These are phyloP conservation scores for Coprinopsis cinerea DNA, from an alignment of 768 basidiomycete species.

Conservation along the genomic window DNA sequence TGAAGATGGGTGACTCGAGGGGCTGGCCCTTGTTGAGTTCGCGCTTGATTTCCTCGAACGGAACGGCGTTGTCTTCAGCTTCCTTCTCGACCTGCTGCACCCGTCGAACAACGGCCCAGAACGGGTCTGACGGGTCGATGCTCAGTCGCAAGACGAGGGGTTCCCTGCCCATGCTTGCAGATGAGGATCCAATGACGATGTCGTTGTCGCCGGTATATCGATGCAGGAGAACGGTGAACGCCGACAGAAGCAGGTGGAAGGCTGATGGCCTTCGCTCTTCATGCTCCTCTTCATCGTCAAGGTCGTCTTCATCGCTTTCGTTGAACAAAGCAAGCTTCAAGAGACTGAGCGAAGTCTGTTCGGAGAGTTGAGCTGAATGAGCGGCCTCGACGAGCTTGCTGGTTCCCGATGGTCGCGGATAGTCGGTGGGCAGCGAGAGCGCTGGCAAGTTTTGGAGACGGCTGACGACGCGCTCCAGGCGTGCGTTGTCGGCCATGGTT, in stretches of 20 bases:
- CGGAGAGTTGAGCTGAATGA: slow-evolving; percentile 64
- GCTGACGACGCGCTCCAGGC: slow-evolving; percentile 51
- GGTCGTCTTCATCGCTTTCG: slow-evolving; percentile 47
- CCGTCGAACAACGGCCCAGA: slow-evolving; percentile 81
- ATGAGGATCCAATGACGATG: slow-evolving; percentile 85
- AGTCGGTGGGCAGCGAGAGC: slow-evolving; percentile 92
- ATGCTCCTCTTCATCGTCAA: slow-evolving; percentile 33
- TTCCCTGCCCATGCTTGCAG: slow-evolving; percentile 55
- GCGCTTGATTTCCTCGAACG: slow-evolving; percentile 71
- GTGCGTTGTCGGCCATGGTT: slow-evolving; percentile 33
- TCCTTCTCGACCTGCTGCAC: slow-evolving; percentile 81
- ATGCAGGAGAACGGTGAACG: slow-evolving; percentile 87
- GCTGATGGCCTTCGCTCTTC: slow-evolving; percentile 60
- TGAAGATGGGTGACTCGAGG: slow-evolving; percentile 67
- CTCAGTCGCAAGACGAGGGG: slow-evolving; percentile 82
- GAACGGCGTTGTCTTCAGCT: slow-evolving; percentile 74
- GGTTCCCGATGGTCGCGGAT: slow-evolving; percentile 72
- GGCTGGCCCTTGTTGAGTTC: slow-evolving; percentile 62
- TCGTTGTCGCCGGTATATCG: slow-evolving; percentile 95
- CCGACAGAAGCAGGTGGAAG: slow-evolving; percentile 88
- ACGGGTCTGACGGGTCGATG: slow-evolving; percentile 80
- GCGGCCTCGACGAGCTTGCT: slow-evolving; percentile 83
- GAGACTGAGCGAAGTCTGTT: slow-evolving; percentile 69
- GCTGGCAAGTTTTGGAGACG: slow-evolving; percentile 80
- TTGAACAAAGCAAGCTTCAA: slow-evolving; percentile 76